Percentiles rank a stretch among this genome's conserved stretches.
Conservation (phyloP, 2,329 filamentous ascomycete genomes). For the Microthyrium microscopicum region DNA sequence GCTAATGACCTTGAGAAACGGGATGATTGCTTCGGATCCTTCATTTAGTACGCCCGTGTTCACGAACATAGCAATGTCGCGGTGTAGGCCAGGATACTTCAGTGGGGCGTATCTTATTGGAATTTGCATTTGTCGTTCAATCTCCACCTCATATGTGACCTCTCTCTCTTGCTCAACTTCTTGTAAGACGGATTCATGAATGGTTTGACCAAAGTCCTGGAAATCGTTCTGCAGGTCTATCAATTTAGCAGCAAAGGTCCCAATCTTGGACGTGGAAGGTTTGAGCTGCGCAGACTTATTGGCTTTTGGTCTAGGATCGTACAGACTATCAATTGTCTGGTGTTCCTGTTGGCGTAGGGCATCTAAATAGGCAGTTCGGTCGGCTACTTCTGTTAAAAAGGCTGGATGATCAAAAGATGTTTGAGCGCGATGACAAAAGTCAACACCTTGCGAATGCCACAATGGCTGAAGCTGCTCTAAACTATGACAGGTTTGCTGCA, state of each 20-base stretch:
- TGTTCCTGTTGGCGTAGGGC: slow-evolving; percentile 36
- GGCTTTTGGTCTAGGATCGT: slow-evolving; percentile 25
- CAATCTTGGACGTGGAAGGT: slow-evolving; percentile 15
- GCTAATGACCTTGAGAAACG: slow-evolving; percentile 26
- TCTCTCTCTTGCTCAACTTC: slow-evolving; percentile 44
- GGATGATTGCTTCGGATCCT: slow-evolving; percentile 21
- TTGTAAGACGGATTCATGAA: slow-evolving; percentile 35
- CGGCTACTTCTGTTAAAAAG: slow-evolving; percentile 20
- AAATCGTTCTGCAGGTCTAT: slow-evolving; percentile 18
- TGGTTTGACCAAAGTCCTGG: slow-evolving; percentile 27
- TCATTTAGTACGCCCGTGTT: slow-evolving; percentile 27
- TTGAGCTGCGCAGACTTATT: slow-evolving; percentile 10
- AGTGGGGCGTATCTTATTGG: slow-evolving; percentile 25
- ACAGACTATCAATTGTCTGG: slow-evolving; percentile 41
- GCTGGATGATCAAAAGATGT: slow-evolving; percentile 27
- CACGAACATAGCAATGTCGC: slow-evolving; percentile 29
- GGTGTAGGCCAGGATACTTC: slow-evolving; percentile 30
- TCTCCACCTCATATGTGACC: slow-evolving; percentile 41
- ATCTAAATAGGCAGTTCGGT: slow-evolving; percentile 26
- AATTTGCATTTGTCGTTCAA: slow-evolving; percentile 37
- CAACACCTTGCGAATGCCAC: slow-evolving; percentile 41
- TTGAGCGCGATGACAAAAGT: slow-evolving; percentile 42
- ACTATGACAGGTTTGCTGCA: slow-evolving; percentile 44
- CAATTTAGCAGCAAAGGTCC: slow-evolving; percentile 20
- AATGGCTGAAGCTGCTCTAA: slow-evolving; percentile 44